Evolutionary conservation across 73 alveolate species (phyloP).

Genomic region (Paramecium primaurelia): DNA sequence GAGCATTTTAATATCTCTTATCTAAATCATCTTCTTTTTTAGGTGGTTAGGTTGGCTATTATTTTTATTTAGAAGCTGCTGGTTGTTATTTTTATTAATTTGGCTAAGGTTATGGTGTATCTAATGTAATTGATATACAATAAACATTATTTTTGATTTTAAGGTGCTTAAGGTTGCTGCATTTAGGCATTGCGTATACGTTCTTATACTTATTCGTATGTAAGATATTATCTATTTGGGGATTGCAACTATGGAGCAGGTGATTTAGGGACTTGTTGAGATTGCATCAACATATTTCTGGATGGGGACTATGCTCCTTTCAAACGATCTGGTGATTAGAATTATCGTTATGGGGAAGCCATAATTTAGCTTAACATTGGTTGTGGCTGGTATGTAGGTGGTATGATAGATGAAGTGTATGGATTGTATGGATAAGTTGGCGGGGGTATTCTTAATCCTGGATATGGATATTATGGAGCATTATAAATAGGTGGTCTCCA

Average conservation of each 20-base stretch:
- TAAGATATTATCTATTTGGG: background rate
- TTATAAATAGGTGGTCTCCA: constrained; percentile 9
- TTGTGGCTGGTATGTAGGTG: background rate
- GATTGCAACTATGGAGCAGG: background rate
- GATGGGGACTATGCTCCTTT: background rate
- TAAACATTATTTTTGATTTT: background rate
- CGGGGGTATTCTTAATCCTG: background rate
- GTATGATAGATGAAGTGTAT: background rate
- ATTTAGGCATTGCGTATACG: background rate
- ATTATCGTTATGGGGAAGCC: constrained; percentile 11
- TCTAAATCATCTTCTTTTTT: background rate
- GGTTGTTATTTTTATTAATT: background rate
- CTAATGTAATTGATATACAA: background rate
- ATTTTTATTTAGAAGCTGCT: background rate
- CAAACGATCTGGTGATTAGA: constrained; percentile 16
- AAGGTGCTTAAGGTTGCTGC: background rate
- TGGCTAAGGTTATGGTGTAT: background rate
- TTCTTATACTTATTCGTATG: background rate
- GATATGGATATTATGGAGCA: background rate
- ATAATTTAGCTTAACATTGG: constrained; percentile 10
- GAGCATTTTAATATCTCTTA: constrained; percentile 27
- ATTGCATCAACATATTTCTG: constrained; percentile 2
- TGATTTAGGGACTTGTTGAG: background rate
- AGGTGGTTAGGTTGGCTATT: background rate
- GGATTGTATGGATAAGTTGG: background rate